Evolutionary conservation across 371 early-diverging fungal genomes (phyloP).

Genomic region (Batkoa obscura): DNA sequence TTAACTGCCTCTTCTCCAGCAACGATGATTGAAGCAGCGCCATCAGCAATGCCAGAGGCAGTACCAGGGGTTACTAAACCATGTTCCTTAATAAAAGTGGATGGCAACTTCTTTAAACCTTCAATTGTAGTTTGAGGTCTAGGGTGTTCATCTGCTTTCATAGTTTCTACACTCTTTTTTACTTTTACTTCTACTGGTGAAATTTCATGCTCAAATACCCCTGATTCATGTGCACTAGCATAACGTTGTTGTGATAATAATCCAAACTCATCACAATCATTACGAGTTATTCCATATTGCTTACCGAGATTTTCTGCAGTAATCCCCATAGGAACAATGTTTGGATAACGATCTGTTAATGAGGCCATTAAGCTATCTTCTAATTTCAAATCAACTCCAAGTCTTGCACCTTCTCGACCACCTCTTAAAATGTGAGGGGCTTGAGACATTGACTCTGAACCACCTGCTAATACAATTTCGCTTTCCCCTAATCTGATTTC

Average conservation of each 20-base stretch:
- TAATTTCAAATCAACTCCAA: conserved; percentile 69
- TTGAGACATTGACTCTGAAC: conserved; percentile 85
- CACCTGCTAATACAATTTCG: conserved; percentile 75
- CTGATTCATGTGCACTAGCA: conserved; percentile 38
- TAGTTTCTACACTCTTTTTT: conserved; percentile 39
- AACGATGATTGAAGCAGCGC: conserved; percentile 80
- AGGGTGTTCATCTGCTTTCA: conserved; percentile 76
- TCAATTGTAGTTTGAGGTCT: conserved; percentile 69
- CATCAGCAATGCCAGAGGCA: conserved; percentile 91
- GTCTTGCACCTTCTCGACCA: conserved; percentile 62
- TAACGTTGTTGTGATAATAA: conserved; percentile 57
- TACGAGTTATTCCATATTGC: conserved; percentile 58
- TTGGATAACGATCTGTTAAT: conserved; percentile 75
- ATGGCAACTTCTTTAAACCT: conserved; percentile 48
- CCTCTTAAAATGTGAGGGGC: conserved; percentile 68
- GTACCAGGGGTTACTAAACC: conserved; percentile 90
- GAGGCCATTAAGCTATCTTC: conserved; percentile 75
- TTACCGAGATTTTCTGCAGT: conserved; percentile 90
- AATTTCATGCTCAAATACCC: conserved; percentile 66
- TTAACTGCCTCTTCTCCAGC: conserved; percentile 75
- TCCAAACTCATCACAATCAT: conserved; percentile 78
- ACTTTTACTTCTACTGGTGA: conserved; percentile 67
- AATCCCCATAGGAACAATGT: conserved; percentile 79
- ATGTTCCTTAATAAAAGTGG: conserved; percentile 73
- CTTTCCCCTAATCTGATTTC: conserved; percentile 73